Evolutionary conservation across 2,329 filamentous ascomycete species (phyloP).

Genomic region (Neofusicoccum ribis): DNA sequence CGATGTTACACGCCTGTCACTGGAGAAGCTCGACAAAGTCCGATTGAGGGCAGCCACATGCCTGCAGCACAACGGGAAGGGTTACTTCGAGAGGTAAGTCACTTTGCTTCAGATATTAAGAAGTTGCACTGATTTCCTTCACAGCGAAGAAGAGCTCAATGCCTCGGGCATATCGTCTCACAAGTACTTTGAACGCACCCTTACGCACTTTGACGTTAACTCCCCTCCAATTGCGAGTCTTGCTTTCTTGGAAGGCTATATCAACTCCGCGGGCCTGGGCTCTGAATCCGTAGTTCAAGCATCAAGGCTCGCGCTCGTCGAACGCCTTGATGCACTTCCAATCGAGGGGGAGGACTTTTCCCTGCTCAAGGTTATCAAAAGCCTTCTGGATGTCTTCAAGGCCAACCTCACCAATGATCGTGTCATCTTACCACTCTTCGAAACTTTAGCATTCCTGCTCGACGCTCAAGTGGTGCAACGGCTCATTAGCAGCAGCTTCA

Average conservation of each 20-base stretch:
- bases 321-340: conserved; percentile 36
- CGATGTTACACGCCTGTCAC: conserved; percentile 66
- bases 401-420: conserved; percentile 58
- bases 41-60: conserved; percentile 47
- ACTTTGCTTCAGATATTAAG: background rate
- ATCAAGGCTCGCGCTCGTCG: conserved; percentile 64
- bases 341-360: conserved; percentile 24
- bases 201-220: conserved; percentile 30
- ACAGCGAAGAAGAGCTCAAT: conserved; percentile 17
- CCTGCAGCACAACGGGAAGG: conserved; percentile 21
- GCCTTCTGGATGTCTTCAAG: conserved; percentile 33
- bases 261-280: conserved; percentile 74
- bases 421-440: conserved; percentile 72
- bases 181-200: conserved; percentile 58
- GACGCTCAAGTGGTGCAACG: conserved; percentile 47
- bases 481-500: conserved; percentile 53
- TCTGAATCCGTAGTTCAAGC: conserved; percentile 73
- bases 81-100: conserved; percentile 10
- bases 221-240: conserved; percentile 24
- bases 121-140: background rate
- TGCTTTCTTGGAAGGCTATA: conserved; percentile 64
- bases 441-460: conserved; percentile 71
- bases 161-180: conserved; percentile 56
- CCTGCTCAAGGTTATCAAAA: conserved; percentile 29
- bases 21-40: conserved; percentile 89